A percentile compares a stretch with the other conserved stretches of the same genome.
Evolutionary conservation across 108 stramenopile species (phyloP).

Genomic region (Parmales sp.): DNA sequence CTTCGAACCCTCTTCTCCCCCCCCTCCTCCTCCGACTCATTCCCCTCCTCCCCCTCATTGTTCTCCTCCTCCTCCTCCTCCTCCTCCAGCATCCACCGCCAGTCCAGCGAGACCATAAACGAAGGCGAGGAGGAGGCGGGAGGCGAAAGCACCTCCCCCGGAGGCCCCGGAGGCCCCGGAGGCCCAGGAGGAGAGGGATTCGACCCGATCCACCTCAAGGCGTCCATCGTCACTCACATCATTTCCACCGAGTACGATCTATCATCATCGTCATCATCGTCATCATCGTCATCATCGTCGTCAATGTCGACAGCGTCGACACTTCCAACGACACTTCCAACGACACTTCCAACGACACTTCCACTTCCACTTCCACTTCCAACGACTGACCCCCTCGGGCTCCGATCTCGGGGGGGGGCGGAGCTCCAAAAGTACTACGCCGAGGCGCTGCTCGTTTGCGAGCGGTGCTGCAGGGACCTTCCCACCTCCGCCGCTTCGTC

Average conservation of each 20-base stretch:
- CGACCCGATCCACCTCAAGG: neutral
- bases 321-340: neutral
- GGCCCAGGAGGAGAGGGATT: no score
- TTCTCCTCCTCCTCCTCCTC: no score
- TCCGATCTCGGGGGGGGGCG: no score
- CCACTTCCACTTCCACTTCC: neutral
- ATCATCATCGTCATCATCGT: neutral
- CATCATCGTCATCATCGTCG: neutral
- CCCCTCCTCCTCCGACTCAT: no score
- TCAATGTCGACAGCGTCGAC: neutral
- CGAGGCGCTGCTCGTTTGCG: neutral
- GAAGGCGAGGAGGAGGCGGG: no score
- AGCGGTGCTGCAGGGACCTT: neutral
- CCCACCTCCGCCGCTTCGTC: neutral
- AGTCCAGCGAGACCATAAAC: no score
- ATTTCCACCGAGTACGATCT: conserved; percentile 3
- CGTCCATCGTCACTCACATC: conserved; percentile 1
- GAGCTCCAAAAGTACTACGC: neutral
- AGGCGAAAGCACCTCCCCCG: no score
- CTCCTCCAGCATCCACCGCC: no score
- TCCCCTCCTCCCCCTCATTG: no score
- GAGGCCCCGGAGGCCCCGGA: no score
- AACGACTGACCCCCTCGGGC: no score
- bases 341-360: neutral
- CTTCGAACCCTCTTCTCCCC: no score